These are phyloP conservation scores for Trichoderma sp. DNA, from an alignment of 2,329 filamentous ascomycete genomes.

Conservation along the genomic window DNA sequence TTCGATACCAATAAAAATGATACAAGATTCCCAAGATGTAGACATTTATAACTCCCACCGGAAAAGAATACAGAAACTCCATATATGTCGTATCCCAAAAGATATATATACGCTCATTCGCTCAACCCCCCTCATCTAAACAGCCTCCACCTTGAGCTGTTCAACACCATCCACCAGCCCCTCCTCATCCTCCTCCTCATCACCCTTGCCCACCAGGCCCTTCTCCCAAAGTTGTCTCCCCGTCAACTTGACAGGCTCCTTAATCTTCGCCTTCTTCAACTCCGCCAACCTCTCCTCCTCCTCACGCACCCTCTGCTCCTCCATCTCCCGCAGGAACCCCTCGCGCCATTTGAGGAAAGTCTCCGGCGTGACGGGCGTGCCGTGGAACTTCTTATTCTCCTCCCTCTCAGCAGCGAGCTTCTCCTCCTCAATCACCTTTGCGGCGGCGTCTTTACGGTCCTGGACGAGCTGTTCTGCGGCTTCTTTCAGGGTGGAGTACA, in stretches of 20 bases:
- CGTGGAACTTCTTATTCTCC: slow-evolving; percentile 96
- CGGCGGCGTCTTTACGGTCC: slow-evolving; percentile 65
- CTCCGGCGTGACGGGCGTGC: slow-evolving; percentile 82
- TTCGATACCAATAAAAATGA: neutral
- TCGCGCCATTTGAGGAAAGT: slow-evolving; percentile 81
- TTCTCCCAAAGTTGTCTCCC: slow-evolving; percentile 77
- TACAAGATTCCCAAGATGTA: neutral
- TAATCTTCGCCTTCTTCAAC: slow-evolving; percentile 72
- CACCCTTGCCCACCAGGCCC: slow-evolving; percentile 64
- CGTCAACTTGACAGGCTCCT: slow-evolving; percentile 70
- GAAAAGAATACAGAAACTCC: neutral
- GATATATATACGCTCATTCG: slow-evolving; percentile 5
- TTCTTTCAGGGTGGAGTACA: slow-evolving; percentile 86
- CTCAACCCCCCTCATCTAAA: slow-evolving; percentile 4
- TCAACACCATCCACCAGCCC: slow-evolving; percentile 60
- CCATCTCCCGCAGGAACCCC: slow-evolving; percentile 75
- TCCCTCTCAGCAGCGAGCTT: slow-evolving; percentile 68
- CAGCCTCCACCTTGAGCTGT: slow-evolving; percentile 67
- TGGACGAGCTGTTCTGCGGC: slow-evolving; percentile 80
- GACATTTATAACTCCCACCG: neutral
- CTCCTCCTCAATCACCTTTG: slow-evolving; percentile 55
- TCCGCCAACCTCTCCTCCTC: slow-evolving; percentile 80
- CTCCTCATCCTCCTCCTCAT: slow-evolving; percentile 66
- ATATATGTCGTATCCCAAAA: slow-evolving; percentile 9
- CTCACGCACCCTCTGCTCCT: slow-evolving; percentile 63